Base-by-base conservation (phyloP, 208 protist genomes). In the Crithidia sp. region DNA sequence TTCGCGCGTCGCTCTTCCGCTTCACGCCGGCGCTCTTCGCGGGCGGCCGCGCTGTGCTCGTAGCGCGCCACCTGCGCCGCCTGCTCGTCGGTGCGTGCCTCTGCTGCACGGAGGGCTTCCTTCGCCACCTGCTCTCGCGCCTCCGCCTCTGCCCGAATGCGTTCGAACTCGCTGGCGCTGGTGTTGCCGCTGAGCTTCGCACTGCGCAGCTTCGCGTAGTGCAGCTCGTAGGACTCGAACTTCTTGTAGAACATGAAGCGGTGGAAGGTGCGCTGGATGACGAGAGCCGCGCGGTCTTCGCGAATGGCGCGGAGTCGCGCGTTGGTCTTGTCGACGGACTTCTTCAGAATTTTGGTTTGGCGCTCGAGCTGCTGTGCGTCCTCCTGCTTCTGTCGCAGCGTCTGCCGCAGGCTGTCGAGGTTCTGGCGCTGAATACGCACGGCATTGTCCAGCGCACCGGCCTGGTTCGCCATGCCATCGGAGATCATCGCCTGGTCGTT, bases 401-500 rank as follows among this genome's bases (percentile, higher is more conserved):
- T 84, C 58, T 94, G 85, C 7, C 86, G 80, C 7, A 96, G 85
- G 10, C 78, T 86, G 63, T 96, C 92, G n/a, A 96, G 82, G 65
- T 90, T 96, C 70, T 94, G 87, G 7, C 86, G 89, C 66, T 94
- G 89, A 71, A 89, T 91, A 62, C 84, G 86, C 50, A 91, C 86
- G 28, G 86, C 76, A 47, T 92, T 89, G 70, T 89, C 87, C 37
- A 96, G 81, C 45, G 86, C 86, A n/a, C 86, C 88, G 62, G 85
- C 89, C 39, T 86, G 85, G 17, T 61, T 85, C 10, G 74, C 71
- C 83, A 96, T 86, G 59, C 89, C 89, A 64, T 81, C 86, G 57
- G 88, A 84, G 40, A 96, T 83, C 16, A 90, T 79, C 13, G 85
- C 77, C 79, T 95, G 86, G 60, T 94, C 89, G 77, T 96, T 96